A percentile compares a stretch with the other conserved stretches of the same genome.
Evolutionary conservation across 2,329 filamentous ascomycete genomes (phyloP).

Genomic region (Knoxdaviesia capensis): DNA sequence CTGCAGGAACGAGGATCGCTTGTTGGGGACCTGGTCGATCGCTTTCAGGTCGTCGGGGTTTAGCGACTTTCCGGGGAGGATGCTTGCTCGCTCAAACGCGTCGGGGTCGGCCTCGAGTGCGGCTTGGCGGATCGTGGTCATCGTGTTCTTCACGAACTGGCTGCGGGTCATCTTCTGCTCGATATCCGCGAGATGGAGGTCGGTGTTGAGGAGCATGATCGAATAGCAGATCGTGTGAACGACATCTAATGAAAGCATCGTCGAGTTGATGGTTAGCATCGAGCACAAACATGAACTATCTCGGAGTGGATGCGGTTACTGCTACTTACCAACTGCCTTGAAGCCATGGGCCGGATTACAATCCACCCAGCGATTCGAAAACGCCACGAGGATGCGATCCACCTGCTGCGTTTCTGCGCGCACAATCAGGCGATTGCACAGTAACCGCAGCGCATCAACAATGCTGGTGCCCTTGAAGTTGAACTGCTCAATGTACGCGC

Average conservation of each 20-base stretch:
- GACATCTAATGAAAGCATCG: conserved; percentile 38
- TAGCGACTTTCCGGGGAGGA: conserved; percentile 23
- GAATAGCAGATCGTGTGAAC: conserved; percentile 97
- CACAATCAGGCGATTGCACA: conserved; percentile 66
- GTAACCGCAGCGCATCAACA: conserved; percentile 52
- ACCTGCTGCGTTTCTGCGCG: conserved; percentile 93
- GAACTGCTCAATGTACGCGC: conserved; percentile 82
- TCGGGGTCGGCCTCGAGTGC: conserved; percentile 52
- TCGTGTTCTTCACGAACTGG: conserved; percentile 92
- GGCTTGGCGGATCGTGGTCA: conserved; percentile 68
- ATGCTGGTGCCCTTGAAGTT: conserved; percentile 72
- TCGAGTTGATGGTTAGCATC: conserved; percentile 11
- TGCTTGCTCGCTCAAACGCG: conserved; percentile 38
- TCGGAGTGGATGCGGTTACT: background rate
- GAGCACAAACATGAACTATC: background rate
- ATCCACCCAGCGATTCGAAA: conserved; percentile 77
- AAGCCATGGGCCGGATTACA: conserved; percentile 90
- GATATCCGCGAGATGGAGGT: conserved; percentile 87
- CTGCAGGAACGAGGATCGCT: conserved; percentile 29
- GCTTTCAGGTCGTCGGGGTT: conserved; percentile 4
- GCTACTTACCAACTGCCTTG: conserved; percentile 53
- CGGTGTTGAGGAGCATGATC: conserved; percentile 84
- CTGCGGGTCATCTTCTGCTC: conserved; percentile 88
- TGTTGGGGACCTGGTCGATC: conserved; percentile 13
- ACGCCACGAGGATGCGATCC: conserved; percentile 77